phyloP scores from a whole-genome alignment of 2,329 filamentous ascomycete genomes.

The Pseudogymnoascus sp. region DNA sequence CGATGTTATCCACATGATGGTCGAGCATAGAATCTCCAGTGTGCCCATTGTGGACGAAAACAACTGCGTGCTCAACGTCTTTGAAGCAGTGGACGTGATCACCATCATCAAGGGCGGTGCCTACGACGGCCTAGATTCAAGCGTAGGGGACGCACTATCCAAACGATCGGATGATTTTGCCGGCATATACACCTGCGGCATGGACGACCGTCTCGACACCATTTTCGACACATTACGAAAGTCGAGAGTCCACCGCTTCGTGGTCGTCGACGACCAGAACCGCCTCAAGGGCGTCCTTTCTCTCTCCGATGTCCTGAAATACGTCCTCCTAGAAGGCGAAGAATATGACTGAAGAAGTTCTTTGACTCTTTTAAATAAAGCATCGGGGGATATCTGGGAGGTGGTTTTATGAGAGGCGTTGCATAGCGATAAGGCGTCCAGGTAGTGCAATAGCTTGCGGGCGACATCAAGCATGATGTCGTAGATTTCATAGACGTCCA shows the following conservation, averaged over 20 bases:
- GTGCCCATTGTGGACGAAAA: slow-evolving; percentile 84
- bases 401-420: slow-evolving; percentile 20
- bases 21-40: slow-evolving; percentile 86
- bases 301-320: slow-evolving; percentile 91
- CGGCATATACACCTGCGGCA: slow-evolving; percentile 91
- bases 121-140: slow-evolving; percentile 82
- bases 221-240: slow-evolving; percentile 96
- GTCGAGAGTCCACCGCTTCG: slow-evolving; percentile 84
- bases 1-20: slow-evolving; percentile 88
- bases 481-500: slow-evolving; percentile 22
- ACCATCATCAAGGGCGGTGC: slow-evolving; percentile 86
- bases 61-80: slow-evolving; percentile 78
- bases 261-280: slow-evolving; percentile 86
- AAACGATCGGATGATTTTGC: slow-evolving; percentile 85
- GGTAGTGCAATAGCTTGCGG: slow-evolving; percentile 17
- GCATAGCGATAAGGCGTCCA: slow-evolving; percentile 30
- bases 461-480: slow-evolving; percentile 16
- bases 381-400: slow-evolving; percentile 14
- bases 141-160: slow-evolving; percentile 79
- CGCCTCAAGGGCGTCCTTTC: slow-evolving; percentile 83
- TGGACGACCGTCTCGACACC: slow-evolving; percentile 85
- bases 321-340: slow-evolving; percentile 64
- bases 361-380: slow-evolving; percentile 3
- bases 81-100: slow-evolving; percentile 96
- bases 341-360: slow-evolving; percentile 11